Percentiles rank a stretch among this genome's conserved stretches.
Evolutionary conservation across 2,329 filamentous ascomycete species (phyloP).

Genomic region (Dendryphion nanum): DNA sequence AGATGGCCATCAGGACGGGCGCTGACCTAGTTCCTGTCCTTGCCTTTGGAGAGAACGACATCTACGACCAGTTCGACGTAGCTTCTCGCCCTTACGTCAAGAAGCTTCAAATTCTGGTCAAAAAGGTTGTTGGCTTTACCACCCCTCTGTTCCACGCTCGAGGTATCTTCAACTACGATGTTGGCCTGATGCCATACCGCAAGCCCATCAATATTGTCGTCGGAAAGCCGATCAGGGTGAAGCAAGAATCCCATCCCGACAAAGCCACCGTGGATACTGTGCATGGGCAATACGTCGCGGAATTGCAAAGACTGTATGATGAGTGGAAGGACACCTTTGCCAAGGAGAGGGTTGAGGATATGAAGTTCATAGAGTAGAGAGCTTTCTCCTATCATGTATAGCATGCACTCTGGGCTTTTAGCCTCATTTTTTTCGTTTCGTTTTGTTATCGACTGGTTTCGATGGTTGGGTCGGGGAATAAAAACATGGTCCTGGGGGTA

Average conservation of each 20-base stretch:
- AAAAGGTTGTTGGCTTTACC: constrained; percentile 87
- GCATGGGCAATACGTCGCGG: constrained; percentile 74
- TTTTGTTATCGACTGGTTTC: too few species aligned
- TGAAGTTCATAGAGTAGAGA: constrained; percentile 62
- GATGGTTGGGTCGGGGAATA: too few species aligned
- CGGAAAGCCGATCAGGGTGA: constrained; percentile 74
- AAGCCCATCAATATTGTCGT: constrained; percentile 86
- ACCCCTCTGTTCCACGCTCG: constrained; percentile 86
- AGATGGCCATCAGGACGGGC: constrained; percentile 87
- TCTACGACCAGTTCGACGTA: constrained; percentile 86
- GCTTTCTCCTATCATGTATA: too few species aligned
- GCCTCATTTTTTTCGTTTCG: too few species aligned
- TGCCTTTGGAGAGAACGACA: constrained; percentile 90
- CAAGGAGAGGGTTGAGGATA: constrained; percentile 59
- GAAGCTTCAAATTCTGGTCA: constrained; percentile 77
- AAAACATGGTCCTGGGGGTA: too few species aligned
- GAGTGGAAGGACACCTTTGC: constrained; percentile 77
- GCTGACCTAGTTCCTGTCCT: constrained; percentile 91
- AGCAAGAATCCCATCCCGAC: constrained; percentile 62
- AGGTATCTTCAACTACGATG: constrained; percentile 96
- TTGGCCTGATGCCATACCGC: constrained; percentile 92
- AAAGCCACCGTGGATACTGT: constrained; percentile 76
- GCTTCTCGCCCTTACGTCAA: constrained; percentile 76
- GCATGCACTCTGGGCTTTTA: too few species aligned
- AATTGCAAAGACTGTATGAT: constrained; percentile 72